Evolutionary conservation across 192 early-diverging fungal genomes (phyloP).

Genomic region (Helicostylum pulchrum): DNA sequence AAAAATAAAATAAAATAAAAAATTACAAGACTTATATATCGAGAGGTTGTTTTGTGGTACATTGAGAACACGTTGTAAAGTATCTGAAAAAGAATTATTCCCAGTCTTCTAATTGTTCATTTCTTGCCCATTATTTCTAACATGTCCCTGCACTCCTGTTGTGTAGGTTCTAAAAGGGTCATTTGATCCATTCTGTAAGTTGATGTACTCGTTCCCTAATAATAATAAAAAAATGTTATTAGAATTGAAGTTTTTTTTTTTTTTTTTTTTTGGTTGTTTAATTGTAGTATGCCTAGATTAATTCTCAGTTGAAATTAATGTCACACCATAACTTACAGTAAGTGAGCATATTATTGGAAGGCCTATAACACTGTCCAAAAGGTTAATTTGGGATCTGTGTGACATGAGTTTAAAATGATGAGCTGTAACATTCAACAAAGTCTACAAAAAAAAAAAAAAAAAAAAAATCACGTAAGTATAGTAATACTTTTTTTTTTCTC

Average conservation of each 20-base stretch:
- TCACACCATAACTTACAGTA: slow-evolving; percentile 18
- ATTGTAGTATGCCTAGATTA: too few species aligned
- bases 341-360: slow-evolving; percentile 16
- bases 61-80: slow-evolving; percentile 15
- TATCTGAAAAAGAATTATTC: neutral
- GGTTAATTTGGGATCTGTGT: slow-evolving; percentile 9
- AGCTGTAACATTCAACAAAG: slow-evolving; percentile 3
- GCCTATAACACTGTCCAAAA: slow-evolving; percentile 17
- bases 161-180: neutral
- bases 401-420: slow-evolving; percentile 13
- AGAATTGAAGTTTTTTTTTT: neutral
- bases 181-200: slow-evolving; percentile 13
- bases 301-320: slow-evolving; percentile 10
- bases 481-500: neutral
- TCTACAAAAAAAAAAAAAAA: neutral
- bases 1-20: slow-evolving; percentile 8
- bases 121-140: slow-evolving; percentile 5
- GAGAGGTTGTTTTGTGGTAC: slow-evolving; percentile 4
- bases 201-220: neutral
- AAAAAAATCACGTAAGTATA: neutral
- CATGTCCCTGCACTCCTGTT: slow-evolving; percentile 2
- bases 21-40: neutral
- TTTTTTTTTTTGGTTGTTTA: too few species aligned
- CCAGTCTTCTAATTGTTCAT: slow-evolving; percentile 6
- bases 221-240: neutral